phyloP scores from a whole-genome alignment of 31 red algal genomes.

The Endocladia muricata region DNA sequence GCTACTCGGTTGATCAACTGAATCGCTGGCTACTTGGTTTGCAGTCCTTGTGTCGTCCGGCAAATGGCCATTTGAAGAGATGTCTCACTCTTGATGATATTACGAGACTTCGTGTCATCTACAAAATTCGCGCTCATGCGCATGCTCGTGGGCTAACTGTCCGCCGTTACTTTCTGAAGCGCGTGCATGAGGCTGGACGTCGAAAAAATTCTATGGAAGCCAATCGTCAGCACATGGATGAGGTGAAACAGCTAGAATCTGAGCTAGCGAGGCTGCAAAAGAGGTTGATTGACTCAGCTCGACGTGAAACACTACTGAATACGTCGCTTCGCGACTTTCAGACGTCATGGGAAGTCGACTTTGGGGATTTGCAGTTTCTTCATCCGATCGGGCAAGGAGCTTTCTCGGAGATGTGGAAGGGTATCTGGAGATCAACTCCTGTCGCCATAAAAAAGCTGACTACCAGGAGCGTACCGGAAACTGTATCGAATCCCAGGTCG shows the following conservation, averaged over 20 bases:
- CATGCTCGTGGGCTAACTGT: conserved; percentile 69
- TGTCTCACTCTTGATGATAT: conserved; percentile 58
- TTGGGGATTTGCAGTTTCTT: conserved; percentile 50
- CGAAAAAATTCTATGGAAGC: conserved; percentile 43
- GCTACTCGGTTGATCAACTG: conserved; percentile 65
- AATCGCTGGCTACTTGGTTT: conserved; percentile 78
- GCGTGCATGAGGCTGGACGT: conserved; percentile 55
- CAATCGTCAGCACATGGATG: conserved; percentile 45
- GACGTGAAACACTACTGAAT: conserved; percentile 80
- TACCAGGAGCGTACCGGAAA: conserved; percentile 16
- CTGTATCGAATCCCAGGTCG: neutral
- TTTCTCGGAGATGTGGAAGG: conserved; percentile 91
- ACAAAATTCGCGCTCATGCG: conserved; percentile 74
- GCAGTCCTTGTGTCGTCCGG: conserved; percentile 58
- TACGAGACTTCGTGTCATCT: conserved; percentile 41
- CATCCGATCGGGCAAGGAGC: conserved; percentile 89
- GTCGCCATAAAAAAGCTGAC: conserved; percentile 86
- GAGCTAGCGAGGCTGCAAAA: conserved; percentile 67
- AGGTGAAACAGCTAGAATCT: conserved; percentile 55
- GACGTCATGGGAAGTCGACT: conserved; percentile 86
- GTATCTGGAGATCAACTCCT: conserved; percentile 83
- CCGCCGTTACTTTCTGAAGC: conserved; percentile 69
- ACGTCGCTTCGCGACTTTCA: conserved; percentile 81
- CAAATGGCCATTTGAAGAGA: conserved; percentile 13
- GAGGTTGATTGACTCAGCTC: conserved; percentile 56